These are phyloP conservation scores for Mucor piriformis DNA, from an alignment of 371 early-diverging fungal species.

Conservation along the genomic window DNA sequence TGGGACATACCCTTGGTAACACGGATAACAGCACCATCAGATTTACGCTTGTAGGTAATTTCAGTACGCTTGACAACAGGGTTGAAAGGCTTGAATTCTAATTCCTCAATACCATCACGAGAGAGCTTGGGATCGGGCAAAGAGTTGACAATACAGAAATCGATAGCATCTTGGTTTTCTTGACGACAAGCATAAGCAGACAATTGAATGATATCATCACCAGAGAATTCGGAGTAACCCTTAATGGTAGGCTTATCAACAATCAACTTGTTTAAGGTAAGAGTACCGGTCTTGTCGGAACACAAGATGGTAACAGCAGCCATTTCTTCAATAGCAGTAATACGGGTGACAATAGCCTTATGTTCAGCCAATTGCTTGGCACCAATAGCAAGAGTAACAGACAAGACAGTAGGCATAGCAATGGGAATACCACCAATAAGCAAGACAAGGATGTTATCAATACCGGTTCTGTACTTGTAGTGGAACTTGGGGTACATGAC, in stretches of 20 bases:
- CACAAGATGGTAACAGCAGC: conserved; percentile 93
- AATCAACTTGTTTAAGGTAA: conserved; percentile 92
- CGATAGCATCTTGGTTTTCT: conserved; percentile 82
- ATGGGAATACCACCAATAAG: conserved; percentile 84
- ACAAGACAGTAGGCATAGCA: conserved; percentile 85
- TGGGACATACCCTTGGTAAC: conserved; percentile 81
- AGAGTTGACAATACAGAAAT: conserved; percentile 75
- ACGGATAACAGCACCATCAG: conserved; percentile 67
- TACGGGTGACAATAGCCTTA: conserved; percentile 90
- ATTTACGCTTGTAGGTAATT: conserved; percentile 67
- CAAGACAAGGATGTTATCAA: conserved; percentile 75
- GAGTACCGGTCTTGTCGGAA: conserved; percentile 97
- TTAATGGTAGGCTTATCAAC: conserved; percentile 71
- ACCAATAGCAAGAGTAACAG: conserved; percentile 94
- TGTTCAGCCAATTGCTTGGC: conserved; percentile 92
- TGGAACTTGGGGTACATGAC: conserved; percentile 83
- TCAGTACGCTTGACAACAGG: conserved; percentile 89
- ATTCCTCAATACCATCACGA: conserved; percentile 68
- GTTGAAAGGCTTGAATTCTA: conserved; percentile 88
- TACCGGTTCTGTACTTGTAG: conserved; percentile 69
- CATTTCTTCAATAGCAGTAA: conserved; percentile 91
- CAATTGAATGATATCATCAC: conserved; percentile 64
- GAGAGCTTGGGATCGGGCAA: conserved; percentile 61
- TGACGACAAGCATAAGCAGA: conserved; percentile 73
- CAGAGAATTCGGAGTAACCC: conserved; percentile 56